phyloP scores from a whole-genome alignment of 257 asterid species.

The Coffea canephora region DNA sequence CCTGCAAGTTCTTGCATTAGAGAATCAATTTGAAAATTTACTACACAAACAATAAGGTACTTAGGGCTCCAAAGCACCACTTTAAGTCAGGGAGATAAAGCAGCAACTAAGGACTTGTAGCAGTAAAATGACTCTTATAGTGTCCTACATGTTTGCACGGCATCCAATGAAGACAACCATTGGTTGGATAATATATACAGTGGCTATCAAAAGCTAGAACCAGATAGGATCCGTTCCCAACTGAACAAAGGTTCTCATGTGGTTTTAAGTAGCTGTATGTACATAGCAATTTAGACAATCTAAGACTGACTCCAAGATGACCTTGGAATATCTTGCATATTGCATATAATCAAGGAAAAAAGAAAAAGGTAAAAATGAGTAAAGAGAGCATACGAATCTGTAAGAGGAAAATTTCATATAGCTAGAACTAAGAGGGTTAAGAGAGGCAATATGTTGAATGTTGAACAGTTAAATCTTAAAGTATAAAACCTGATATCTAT shows the following conservation, averaged over 20 bases:
- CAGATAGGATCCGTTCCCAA: neutral
- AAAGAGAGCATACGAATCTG: neutral
- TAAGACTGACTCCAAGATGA: neutral
- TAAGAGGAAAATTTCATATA: neutral
- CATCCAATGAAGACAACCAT: neutral
- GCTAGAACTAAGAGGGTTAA: neutral
- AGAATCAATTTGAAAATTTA: neutral
- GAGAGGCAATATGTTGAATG: too few relatives aligned
- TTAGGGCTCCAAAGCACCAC: neutral
- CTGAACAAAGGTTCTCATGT: neutral
- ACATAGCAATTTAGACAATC: neutral
- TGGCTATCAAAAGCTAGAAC: neutral
- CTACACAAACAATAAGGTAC: too few relatives aligned
- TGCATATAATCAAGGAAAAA: neutral
- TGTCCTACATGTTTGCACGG: too few relatives aligned
- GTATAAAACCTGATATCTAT: too few relatives aligned
- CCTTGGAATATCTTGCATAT: neutral
- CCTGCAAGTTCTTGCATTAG: slow-evolving; percentile 34
- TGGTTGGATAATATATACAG: neutral
- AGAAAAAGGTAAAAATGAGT: neutral
- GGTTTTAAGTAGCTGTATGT: neutral
- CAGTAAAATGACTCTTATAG: too few relatives aligned
- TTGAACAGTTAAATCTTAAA: too few relatives aligned
- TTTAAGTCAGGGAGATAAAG: too few relatives aligned
- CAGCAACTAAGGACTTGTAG: too few relatives aligned